Evolutionary conservation across 176 grass and related monocot genomes (phyloP).

Genomic region (Aegilops sharonensis): DNA sequence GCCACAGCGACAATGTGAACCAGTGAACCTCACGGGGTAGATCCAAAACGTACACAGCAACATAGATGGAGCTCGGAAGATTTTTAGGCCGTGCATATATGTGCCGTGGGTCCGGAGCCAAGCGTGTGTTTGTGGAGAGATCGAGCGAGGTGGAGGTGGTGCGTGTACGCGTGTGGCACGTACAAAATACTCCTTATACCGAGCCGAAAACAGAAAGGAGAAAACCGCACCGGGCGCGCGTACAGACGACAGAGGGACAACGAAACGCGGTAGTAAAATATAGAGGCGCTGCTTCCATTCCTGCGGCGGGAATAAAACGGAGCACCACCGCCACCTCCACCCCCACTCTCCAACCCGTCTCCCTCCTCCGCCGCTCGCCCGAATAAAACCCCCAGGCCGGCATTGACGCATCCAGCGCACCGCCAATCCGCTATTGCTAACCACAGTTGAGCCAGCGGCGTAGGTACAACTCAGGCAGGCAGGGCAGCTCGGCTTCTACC

Average conservation of each 20-base stretch:
- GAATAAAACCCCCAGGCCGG: neutral
- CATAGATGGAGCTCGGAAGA: neutral
- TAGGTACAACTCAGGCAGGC: neutral
- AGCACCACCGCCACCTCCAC: neutral
- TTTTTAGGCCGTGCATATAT: neutral
- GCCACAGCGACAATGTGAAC: neutral
- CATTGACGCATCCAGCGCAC: neutral
- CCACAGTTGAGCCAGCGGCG: neutral
- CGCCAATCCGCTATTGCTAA: neutral
- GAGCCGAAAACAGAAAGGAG: too few species aligned
- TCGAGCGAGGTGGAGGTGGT: neutral
- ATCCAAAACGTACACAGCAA: neutral
- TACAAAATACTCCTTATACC: neutral
- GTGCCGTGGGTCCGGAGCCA: neutral
- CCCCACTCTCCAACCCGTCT: neutral
- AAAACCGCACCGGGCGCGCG: too few species aligned
- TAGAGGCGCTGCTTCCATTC: neutral
- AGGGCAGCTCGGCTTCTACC: neutral
- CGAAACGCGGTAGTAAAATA: neutral
- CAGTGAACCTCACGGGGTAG: neutral
- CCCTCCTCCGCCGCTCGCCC: neutral
- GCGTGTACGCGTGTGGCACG: neutral
- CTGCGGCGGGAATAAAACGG: slow-evolving; percentile 26
- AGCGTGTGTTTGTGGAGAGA: neutral
- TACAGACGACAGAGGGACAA: neutral